Evolutionary conservation across 2,329 filamentous ascomycete genomes (phyloP).

Genomic region (Paraphaeosphaeria sporulosa): DNA sequence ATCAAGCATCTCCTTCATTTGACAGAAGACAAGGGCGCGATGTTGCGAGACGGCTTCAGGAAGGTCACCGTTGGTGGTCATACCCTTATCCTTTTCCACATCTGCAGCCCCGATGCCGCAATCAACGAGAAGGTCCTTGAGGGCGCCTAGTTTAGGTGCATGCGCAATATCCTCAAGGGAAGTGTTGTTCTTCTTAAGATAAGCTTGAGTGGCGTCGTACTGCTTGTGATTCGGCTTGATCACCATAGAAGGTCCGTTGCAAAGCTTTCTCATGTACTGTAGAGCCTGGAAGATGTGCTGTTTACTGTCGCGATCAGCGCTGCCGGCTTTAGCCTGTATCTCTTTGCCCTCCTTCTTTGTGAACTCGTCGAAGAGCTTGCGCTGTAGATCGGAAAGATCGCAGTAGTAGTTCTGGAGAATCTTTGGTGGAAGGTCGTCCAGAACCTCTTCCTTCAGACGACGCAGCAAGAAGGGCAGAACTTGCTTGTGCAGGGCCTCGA

Average conservation of each 20-base stretch:
- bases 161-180: conserved; percentile 85
- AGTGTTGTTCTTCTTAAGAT: conserved; percentile 80
- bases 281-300: conserved; percentile 99
- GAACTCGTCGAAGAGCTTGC: conserved; percentile 96
- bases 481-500: conserved; percentile 98
- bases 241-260: conserved; percentile 95
- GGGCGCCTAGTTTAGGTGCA: conserved; percentile 88
- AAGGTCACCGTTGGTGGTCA: conserved; percentile 61
- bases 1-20: conserved; percentile 99
- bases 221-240: conserved; percentile 93
- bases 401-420: conserved; percentile 99
- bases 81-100: conserved; percentile 54
- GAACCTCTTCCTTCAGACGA: conserved; percentile 95
- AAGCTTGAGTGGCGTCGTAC: conserved; percentile 85
- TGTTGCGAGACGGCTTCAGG: conserved; percentile 91
- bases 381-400: conserved; percentile 92
- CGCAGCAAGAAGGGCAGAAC: conserved; percentile 95
- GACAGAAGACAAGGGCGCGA: conserved; percentile 94
- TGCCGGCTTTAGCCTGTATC: conserved; percentile 81
- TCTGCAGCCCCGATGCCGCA: conserved; percentile 83
- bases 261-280: conserved; percentile 99
- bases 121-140: conserved; percentile 94
- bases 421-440: conserved; percentile 96
- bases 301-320: conserved; percentile 86
- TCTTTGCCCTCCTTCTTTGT: conserved; percentile 91